Base-by-base conservation (phyloP, 345 rosid species). In the Dipteronia dyeriana region DNA sequence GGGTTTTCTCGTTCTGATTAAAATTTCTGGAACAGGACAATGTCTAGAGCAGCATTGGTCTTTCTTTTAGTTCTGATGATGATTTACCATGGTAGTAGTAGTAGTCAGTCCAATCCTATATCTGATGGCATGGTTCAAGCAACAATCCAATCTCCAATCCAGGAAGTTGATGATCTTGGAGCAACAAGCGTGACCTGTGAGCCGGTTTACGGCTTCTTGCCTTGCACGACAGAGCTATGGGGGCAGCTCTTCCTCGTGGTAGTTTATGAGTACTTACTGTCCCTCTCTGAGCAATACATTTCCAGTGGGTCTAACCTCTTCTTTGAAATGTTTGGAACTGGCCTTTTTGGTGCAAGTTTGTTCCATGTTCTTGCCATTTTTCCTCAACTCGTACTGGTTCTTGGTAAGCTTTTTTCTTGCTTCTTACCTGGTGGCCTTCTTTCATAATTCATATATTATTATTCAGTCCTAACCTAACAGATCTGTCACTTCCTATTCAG, bases 271-370 rank as follows among this genome's bases (percentile, higher is more conserved):
- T 85, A 75, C 73, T 66, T 88, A 82, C 74, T 86, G 6, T 34
- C 80, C 7, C 75, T 77, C 11, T 81, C 88, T 1, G 73, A 76
- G 17, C 51, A 63, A 1, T 86, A 70, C 29, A 34, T 85, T 14
- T 19, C 86, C 0, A 70, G 69, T 4, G 90, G 90, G 20, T 88
- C 91, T 4, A 75, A 86, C 16, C 83, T 88, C 38, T 86, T 88
- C 82, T 84, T 88, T 22, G 71, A 78, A 47, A 85, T 82, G 87
- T 85, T 87, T 65, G 91, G 90, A 70, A 88, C 88, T 45, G 89
- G 88, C 26, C 2, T 85, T 25, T 86, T 88, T 69, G 89, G 91
- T 16, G 91, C 88, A 34, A 34, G 38, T 34, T 4, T 34, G 38
- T 34, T 34, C 38, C 38, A 34, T 34, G 38, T 34, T 34, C 38